Percentiles rank a stretch among this genome's conserved stretches.
Conservation (phyloP, 163 green algal genomes). For the Prototheca wickerhamii region DNA sequence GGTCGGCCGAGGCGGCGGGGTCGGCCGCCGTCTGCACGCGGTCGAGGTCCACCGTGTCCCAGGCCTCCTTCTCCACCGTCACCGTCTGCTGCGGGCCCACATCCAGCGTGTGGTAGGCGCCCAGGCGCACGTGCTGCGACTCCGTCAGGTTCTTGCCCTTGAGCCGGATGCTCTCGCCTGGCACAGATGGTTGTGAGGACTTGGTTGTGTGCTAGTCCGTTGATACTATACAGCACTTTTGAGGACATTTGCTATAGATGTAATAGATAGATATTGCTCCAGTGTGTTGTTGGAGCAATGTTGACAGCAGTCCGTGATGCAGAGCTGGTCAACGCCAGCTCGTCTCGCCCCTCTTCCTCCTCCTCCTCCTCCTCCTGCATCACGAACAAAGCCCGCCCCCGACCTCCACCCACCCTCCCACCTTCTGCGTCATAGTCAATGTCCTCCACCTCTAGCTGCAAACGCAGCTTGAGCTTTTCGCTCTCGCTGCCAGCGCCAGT, state of each 20-base stretch:
- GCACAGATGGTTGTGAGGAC: too few relatives aligned
- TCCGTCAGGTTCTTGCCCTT: conserved; percentile 81
- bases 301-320: too few relatives aligned
- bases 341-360: too few relatives aligned
- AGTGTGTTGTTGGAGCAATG: too few relatives aligned
- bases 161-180: conserved; percentile 73
- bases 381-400: background rate
- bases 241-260: too few relatives aligned
- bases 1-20: conserved; percentile 66
- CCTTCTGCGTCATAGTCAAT: conserved; percentile 89
- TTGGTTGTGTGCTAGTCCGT: too few relatives aligned
- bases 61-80: conserved; percentile 62
- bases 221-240: too few relatives aligned
- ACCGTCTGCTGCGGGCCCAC: conserved; percentile 73
- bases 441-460: conserved; percentile 65
- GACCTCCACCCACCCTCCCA: conserved; percentile 9
- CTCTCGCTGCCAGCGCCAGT: conserved; percentile 49
- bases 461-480: conserved; percentile 75
- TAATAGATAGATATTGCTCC: too few relatives aligned
- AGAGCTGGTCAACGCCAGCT: too few relatives aligned
- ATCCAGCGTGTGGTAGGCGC: conserved; percentile 92
- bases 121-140: conserved; percentile 84
- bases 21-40: conserved; percentile 62
- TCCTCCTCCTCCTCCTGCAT: too few relatives aligned
- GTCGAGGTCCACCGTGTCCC: conserved; percentile 81